Evolutionary conservation across 805 yeast species (phyloP).

Genomic region (Saturnispora kantuleensis): DNA sequence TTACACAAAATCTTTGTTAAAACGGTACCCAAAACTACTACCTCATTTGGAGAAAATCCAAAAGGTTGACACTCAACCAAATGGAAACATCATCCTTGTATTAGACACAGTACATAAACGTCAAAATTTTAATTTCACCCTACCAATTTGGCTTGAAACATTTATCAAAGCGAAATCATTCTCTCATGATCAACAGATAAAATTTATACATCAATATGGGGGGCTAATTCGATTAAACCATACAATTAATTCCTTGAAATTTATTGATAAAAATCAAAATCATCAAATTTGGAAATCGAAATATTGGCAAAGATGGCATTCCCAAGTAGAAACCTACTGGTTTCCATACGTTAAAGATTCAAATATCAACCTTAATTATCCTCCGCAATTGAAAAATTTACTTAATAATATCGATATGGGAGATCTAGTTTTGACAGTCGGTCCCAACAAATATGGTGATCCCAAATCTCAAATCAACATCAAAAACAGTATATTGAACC

Average conservation of each 20-base stretch:
- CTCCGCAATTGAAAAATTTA: not conserved
- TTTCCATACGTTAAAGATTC: not conserved
- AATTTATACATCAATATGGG: conserved; percentile 1
- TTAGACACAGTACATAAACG: conserved; percentile 1
- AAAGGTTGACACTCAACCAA: conserved; percentile 3
- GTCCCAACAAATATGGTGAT: conserved; percentile 3
- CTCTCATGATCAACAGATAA: conserved; percentile 2
- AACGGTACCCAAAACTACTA: not conserved
- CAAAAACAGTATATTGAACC: not conserved
- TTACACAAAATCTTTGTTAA: not conserved
- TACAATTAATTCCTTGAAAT: conserved; percentile 5
- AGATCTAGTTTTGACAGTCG: not conserved
- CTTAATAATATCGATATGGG: not conserved
- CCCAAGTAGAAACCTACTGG: not conserved
- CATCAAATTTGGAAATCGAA: not conserved
- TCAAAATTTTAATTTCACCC: not conserved
- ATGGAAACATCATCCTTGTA: not conserved
- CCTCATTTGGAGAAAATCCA: not conserved
- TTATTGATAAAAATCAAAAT: not conserved
- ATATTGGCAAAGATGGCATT: not conserved
- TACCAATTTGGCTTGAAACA: not conserved
- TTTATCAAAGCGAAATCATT: not conserved
- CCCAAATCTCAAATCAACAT: conserved; percentile 1
- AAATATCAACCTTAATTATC: not conserved
- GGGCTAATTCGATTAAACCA: not conserved